phyloP scores from a whole-genome alignment of 139 green algal genomes.

The Penium margaritaceum region DNA sequence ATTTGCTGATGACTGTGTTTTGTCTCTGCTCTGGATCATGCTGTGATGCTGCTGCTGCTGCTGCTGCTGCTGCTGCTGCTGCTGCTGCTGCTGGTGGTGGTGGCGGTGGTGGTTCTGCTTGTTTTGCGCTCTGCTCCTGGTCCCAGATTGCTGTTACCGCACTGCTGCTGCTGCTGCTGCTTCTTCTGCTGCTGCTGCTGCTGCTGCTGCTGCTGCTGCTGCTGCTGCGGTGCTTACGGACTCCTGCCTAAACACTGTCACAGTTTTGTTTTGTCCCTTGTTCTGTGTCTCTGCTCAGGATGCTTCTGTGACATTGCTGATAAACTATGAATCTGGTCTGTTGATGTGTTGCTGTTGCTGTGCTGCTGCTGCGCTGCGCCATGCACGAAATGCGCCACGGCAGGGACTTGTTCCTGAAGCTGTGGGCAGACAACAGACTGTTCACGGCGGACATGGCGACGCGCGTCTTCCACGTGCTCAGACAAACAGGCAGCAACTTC shows the following conservation, averaged over 20 bases:
- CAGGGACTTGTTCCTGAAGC: conserved; percentile 37
- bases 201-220: too few relatives aligned
- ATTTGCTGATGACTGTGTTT: background rate
- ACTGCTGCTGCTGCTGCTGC: too few relatives aligned
- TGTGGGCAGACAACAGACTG: conserved; percentile 26
- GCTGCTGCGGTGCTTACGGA: too few relatives aligned
- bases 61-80: too few relatives aligned
- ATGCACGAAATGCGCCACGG: too few relatives aligned
- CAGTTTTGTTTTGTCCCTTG: background rate
- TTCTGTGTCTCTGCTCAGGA: background rate
- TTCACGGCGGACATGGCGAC: conserved; percentile 32
- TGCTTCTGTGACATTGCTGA: background rate
- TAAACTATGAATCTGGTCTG: background rate
- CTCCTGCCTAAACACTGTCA: background rate
- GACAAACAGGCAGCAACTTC: conserved; percentile 20
- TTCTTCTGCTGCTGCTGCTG: too few relatives aligned
- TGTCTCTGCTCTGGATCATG: background rate
- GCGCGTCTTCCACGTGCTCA: conserved; percentile 32
- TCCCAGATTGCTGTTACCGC: too few relatives aligned
- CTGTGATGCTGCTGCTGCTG: too few relatives aligned
- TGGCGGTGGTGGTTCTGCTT: too few relatives aligned
- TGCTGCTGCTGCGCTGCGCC: background rate
- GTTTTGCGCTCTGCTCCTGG: too few relatives aligned
- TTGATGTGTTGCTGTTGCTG: background rate
- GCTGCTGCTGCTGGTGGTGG: too few relatives aligned